Percentiles rank a stretch among this genome's conserved stretches.
Conservation (phyloP, 176 grass and related monocot species). For the Carex kokanica region DNA sequence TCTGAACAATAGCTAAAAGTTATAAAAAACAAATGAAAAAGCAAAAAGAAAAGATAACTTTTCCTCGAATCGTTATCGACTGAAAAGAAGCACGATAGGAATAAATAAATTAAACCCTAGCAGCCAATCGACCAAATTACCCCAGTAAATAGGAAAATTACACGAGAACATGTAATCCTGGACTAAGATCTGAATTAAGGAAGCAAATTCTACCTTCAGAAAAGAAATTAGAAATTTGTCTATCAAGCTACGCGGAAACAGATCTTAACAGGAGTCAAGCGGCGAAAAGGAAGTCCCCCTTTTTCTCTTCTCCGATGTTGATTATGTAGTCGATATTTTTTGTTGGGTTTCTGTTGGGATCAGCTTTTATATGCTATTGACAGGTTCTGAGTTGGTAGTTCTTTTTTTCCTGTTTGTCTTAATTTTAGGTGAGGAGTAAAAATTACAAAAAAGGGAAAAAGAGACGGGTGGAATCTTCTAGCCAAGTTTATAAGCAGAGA, state of each 20-base stretch:
- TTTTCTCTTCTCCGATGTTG: neutral
- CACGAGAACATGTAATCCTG: neutral
- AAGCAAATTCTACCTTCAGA: neutral
- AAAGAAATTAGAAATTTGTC: neutral
- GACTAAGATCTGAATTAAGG: neutral
- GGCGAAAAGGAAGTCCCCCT: neutral
- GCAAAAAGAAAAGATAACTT: neutral
- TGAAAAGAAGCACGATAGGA: neutral
- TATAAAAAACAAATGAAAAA: neutral
- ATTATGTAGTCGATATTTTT: neutral
- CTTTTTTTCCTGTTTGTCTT: neutral
- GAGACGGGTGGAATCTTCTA: neutral
- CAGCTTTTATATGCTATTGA: neutral
- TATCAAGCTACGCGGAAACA: neutral
- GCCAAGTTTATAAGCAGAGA: neutral
- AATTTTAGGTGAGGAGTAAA: constrained; percentile 16
- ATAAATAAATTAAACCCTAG: neutral
- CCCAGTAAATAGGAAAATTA: neutral
- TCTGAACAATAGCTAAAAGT: neutral
- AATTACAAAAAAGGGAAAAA: neutral
- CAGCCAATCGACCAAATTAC: neutral
- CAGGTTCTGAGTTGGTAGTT: neutral
- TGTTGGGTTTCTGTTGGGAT: constrained; percentile 1
- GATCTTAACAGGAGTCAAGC: neutral
- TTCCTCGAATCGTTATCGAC: neutral